Percentiles rank a stretch among this genome's conserved stretches.
Evolutionary conservation across 2,329 filamentous ascomycete species (phyloP).

Genomic region (Penicillium psychrosexuale): DNA sequence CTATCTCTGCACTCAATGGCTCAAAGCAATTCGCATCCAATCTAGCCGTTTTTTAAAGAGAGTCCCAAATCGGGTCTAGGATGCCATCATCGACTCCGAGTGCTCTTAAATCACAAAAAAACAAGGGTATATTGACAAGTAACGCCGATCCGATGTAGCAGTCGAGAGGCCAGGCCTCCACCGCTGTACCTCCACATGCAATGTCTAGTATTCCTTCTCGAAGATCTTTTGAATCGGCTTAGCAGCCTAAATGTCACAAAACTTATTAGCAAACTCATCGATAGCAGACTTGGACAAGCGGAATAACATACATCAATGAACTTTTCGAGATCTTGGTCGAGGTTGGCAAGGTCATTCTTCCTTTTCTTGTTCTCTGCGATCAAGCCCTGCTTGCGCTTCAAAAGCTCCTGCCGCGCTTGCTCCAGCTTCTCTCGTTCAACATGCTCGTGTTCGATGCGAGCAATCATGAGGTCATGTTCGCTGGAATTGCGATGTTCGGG

Average conservation of each 20-base stretch:
- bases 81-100: neutral
- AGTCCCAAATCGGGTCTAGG: neutral
- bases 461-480: slow-evolving; percentile 81
- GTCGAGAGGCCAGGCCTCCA: slow-evolving; percentile 9
- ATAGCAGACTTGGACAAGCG: neutral
- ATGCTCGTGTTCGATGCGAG: slow-evolving; percentile 87
- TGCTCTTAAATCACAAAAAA: slow-evolving; percentile 12
- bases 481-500: slow-evolving; percentile 70
- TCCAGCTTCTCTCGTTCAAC: slow-evolving; percentile 80
- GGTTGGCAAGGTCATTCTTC: slow-evolving; percentile 85
- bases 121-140: slow-evolving; percentile 27
- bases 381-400: slow-evolving; percentile 68
- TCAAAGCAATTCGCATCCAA: neutral
- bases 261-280: slow-evolving; percentile 9
- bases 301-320: slow-evolving; percentile 73
- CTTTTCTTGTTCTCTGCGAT: slow-evolving; percentile 82
- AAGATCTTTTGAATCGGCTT: slow-evolving; percentile 86
- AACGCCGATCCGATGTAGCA: slow-evolving; percentile 23
- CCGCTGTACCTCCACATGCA: slow-evolving; percentile 4
- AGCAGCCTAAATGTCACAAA: slow-evolving; percentile 58
- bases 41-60: neutral
- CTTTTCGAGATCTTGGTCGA: slow-evolving; percentile 89
- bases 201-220: slow-evolving; percentile 61
- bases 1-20: neutral
- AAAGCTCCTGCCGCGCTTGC: slow-evolving; percentile 72